Evolutionary conservation across 2,329 filamentous ascomycete genomes (phyloP).

Genomic region (Sordariomycetes sp.): DNA sequence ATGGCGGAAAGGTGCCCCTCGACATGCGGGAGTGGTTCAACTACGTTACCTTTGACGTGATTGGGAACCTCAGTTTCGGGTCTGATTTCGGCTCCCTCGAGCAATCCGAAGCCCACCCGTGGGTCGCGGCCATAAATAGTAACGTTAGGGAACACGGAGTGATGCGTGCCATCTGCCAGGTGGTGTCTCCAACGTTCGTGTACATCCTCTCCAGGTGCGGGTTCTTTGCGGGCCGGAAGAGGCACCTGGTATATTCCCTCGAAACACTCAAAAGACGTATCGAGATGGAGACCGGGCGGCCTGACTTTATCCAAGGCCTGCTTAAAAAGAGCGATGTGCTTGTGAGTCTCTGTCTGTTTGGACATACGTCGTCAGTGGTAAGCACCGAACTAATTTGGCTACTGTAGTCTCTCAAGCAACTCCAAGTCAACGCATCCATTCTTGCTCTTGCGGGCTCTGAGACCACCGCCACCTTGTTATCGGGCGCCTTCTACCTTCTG

Average conservation of each 20-base stretch:
- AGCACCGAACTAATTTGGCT: neutral
- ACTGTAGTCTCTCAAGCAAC: neutral
- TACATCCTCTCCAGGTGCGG: slow-evolving; percentile 7
- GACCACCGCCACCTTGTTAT: neutral
- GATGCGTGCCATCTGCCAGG: slow-evolving; percentile 7
- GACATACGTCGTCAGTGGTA: neutral
- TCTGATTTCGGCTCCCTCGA: slow-evolving; percentile 16
- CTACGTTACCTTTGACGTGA: slow-evolving; percentile 17
- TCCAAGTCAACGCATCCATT: neutral
- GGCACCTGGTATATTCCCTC: slow-evolving; percentile 1
- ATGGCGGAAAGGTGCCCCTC: slow-evolving; percentile 6
- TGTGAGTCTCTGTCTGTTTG: neutral
- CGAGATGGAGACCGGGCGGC: slow-evolving; percentile 7
- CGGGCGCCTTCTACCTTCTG: neutral
- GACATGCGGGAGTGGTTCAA: slow-evolving; percentile 16
- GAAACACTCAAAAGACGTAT: slow-evolving; percentile 9
- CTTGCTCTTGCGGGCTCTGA: neutral
- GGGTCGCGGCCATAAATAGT: slow-evolving; percentile 14
- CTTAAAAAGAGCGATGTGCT: slow-evolving; percentile 8
- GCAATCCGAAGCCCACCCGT: slow-evolving; percentile 13
- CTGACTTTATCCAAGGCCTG: slow-evolving; percentile 12
- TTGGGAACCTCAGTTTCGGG: slow-evolving; percentile 18
- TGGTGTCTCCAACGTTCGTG: slow-evolving; percentile 3
- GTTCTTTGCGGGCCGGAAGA: slow-evolving; percentile 3
- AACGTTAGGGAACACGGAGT: slow-evolving; percentile 5